phyloP scores from a whole-genome alignment of 495 filamentous ascomycete genomes.

The Penicillium alfredii region DNA sequence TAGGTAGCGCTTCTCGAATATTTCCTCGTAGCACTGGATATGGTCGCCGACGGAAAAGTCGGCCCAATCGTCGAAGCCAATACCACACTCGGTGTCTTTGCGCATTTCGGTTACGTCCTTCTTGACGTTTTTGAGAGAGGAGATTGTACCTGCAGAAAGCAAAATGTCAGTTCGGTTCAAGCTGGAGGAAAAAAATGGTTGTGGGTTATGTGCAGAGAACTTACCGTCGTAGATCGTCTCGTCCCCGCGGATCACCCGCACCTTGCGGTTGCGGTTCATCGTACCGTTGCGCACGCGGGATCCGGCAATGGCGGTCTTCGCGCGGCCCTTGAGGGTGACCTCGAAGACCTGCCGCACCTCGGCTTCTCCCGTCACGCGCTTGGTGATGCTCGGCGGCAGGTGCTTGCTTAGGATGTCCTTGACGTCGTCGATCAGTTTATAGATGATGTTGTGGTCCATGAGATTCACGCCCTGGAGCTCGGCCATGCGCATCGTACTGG shows the following conservation, averaged over 20 bases:
- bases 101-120: slow-evolving; percentile 83
- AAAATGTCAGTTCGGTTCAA: neutral
- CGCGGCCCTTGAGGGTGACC: slow-evolving; percentile 68
- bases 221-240: slow-evolving; percentile 75
- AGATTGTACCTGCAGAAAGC: slow-evolving; percentile 54
- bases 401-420: slow-evolving; percentile 59
- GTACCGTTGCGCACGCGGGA: slow-evolving; percentile 81
- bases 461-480: slow-evolving; percentile 64
- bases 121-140: slow-evolving; percentile 84
- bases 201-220: slow-evolving; percentile 22
- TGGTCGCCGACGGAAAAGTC: slow-evolving; percentile 76
- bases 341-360: slow-evolving; percentile 78
- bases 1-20: slow-evolving; percentile 58
- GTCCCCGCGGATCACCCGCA: slow-evolving; percentile 64
- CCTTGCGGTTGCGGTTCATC: slow-evolving; percentile 54
- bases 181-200: no score
- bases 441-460: slow-evolving; percentile 87
- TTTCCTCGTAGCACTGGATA: slow-evolving; percentile 80
- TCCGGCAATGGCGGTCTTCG: slow-evolving; percentile 71
- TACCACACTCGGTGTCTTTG: slow-evolving; percentile 89
- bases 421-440: slow-evolving; percentile 80
- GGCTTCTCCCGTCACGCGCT: slow-evolving; percentile 76
- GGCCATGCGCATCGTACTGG: slow-evolving; percentile 62
- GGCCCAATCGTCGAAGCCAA: slow-evolving; percentile 74
- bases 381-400: slow-evolving; percentile 57